Evolutionary conservation across 2,329 filamentous ascomycete species (phyloP).

Genomic region (Neoascochyta sp.): DNA sequence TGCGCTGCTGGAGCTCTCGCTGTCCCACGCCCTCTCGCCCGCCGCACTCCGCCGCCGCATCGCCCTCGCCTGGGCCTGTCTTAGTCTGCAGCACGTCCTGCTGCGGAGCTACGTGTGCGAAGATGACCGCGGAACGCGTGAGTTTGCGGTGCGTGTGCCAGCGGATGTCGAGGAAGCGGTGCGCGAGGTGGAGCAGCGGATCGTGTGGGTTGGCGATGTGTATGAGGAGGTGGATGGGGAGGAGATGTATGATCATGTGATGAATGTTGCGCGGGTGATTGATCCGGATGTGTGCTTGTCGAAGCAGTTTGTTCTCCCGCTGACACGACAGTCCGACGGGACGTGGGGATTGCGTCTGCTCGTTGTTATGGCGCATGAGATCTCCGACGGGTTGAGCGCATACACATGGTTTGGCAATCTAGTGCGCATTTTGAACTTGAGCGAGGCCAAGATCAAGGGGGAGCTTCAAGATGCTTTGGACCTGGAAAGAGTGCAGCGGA

Average conservation of each 20-base stretch:
- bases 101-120: constrained; percentile 34
- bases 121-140: constrained; percentile 11
- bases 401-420: constrained; percentile 45
- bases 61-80: constrained; percentile 39
- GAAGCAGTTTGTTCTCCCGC: constrained; percentile 41
- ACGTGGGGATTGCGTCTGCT: constrained; percentile 35
- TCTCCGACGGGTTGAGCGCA: constrained; percentile 44
- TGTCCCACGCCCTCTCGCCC: constrained; percentile 29
- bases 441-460: constrained; percentile 3
- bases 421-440: constrained; percentile 20
- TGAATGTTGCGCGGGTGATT: constrained; percentile 42
- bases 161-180: constrained; percentile 28
- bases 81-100: constrained; percentile 40
- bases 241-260: constrained; percentile 42
- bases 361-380: constrained; percentile 44
- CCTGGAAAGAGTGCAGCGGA: constrained; percentile 16
- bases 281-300: constrained; percentile 38
- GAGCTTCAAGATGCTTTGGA: constrained; percentile 6
- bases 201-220: constrained; percentile 41
- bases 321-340: constrained; percentile 16
- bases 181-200: constrained; percentile 20
- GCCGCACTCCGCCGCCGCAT: constrained; percentile 34
- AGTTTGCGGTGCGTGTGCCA: constrained; percentile 37
- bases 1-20: constrained; percentile 35
- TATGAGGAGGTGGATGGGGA: constrained; percentile 31